Evolutionary conservation across 192 early-diverging fungal genomes (phyloP), one percentile per base, ranked within the genome.

Genomic region (Lobosporangium transversale): DNA sequence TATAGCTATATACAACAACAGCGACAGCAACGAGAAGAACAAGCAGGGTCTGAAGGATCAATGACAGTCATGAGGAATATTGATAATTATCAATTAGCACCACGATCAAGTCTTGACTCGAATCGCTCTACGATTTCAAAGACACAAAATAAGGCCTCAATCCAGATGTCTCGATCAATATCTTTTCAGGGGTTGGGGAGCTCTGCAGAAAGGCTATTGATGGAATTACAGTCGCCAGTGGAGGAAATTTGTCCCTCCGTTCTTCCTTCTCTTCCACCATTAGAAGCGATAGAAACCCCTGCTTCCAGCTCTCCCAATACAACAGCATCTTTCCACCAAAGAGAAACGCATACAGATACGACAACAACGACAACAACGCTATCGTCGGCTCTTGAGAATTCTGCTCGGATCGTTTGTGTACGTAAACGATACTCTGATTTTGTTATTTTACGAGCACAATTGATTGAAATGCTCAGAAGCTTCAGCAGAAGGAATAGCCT

Each of bases 361-460:
- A n/a, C n/a, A n/a, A n/a, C n/a, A n/a, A n/a, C n/a, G n/a, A n/a
- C n/a, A n/a, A n/a, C n/a, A n/a, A n/a, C n/a, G n/a, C n/a, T n/a
- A n/a, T n/a, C n/a, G n/a, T n/a, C n/a, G n/a, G n/a, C n/a, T n/a
- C n/a, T n/a, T n/a, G n/a, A n/a, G n/a, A n/a, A 32, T 14, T 48
- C 44, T 4, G 35, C 18, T 15, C 57, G 48, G 2, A 57, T 65
- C 21, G 80, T 86, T 36, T 71, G 66, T 26, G 78, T 81, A 0
- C 51, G 66, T 4, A 86, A 86, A 48, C 80, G 81, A 3, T 86
- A 86, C 33, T 79, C 82, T 27, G 84, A 86, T 50, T 86, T 86
- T 65, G 78, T 86, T 7, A 58, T 69, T 0, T 18, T 86, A 36
- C 59, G 78, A n/a, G 71, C 79, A 10, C 66, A 73, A 9, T 31